A percentile compares a stretch with the other conserved stretches of the same genome.
These are phyloP conservation scores for Sporothrix curviconia DNA, from an alignment of 2,329 filamentous ascomycete species.

Conservation along the genomic window DNA sequence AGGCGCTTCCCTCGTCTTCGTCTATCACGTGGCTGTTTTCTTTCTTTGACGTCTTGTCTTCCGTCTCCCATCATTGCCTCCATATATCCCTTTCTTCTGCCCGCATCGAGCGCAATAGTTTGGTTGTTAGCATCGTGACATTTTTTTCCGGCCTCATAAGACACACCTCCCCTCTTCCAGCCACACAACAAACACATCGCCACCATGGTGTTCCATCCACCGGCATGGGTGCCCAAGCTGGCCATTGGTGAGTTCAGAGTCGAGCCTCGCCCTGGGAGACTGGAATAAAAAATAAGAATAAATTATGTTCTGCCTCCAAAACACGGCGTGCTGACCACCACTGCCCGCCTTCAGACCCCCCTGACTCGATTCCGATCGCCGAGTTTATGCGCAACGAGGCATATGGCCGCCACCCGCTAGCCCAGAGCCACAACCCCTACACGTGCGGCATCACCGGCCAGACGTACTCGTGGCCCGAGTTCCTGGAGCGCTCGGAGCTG, in stretches of 20 bases:
- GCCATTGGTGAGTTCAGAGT: conserved; percentile 46
- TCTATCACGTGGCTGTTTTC: background rate
- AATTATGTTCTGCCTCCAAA: no score
- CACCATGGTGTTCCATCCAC: conserved; percentile 52
- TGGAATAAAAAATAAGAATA: no score
- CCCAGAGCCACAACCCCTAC: conserved; percentile 40
- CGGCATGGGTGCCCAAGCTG: conserved; percentile 54
- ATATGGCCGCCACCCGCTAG: conserved; percentile 59
- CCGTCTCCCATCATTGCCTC: background rate
- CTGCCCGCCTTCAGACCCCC: conserved; percentile 50
- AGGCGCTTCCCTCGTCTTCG: background rate
- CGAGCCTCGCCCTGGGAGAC: no score
- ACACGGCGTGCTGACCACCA: no score
- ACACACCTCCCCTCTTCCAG: no score
- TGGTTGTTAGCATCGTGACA: background rate
- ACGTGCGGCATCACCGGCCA: conserved; percentile 23
- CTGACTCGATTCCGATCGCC: conserved; percentile 66
- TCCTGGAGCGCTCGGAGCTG: conserved; percentile 15
- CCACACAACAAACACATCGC: no score
- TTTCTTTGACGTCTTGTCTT: background rate
- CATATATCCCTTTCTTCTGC: background rate
- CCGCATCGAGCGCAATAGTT: background rate
- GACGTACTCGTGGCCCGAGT: conserved; percentile 16
- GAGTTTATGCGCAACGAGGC: conserved; percentile 72
- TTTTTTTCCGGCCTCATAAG: no score